These are phyloP conservation scores for Annulohypoxylon bovei DNA, from an alignment of 495 filamentous ascomycete species.

Conservation along the genomic window DNA sequence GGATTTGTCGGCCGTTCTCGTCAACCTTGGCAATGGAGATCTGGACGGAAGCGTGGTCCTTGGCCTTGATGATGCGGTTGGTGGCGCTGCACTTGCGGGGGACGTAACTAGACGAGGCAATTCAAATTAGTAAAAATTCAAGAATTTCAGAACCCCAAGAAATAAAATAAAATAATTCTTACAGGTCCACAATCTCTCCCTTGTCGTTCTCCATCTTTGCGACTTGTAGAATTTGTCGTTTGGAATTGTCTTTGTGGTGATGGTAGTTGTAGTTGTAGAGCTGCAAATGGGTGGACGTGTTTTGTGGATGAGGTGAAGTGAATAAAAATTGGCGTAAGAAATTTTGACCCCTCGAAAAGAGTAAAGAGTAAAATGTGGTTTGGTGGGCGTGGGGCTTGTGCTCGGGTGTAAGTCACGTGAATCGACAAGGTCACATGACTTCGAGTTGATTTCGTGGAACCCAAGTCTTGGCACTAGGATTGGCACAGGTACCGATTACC, in stretches of 20 bases:
- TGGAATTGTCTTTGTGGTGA: slow-evolving; percentile 15
- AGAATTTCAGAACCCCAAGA: not conserved
- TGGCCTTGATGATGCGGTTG: slow-evolving; percentile 99
- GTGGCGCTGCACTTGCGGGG: slow-evolving; percentile 97
- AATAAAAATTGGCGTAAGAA: slow-evolving; percentile 15
- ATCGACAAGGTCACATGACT: slow-evolving; percentile 24
- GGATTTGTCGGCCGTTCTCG: slow-evolving; percentile 93
- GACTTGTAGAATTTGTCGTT: slow-evolving; percentile 51
- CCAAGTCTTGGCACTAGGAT: slow-evolving; percentile 13
- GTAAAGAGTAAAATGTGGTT: slow-evolving; percentile 34
- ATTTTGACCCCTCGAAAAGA: slow-evolving; percentile 39
- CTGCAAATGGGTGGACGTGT: slow-evolving; percentile 23
- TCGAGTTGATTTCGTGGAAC: slow-evolving; percentile 50
- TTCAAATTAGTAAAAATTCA: slow-evolving; percentile 11
- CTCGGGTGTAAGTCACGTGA: slow-evolving; percentile 38
- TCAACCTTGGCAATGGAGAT: slow-evolving; percentile 77
- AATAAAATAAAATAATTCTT: slow-evolving; percentile 50
- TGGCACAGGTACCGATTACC: not conserved
- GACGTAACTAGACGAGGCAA: slow-evolving; percentile 77
- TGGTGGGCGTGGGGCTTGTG: slow-evolving; percentile 36
- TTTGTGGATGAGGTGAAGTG: slow-evolving; percentile 17
- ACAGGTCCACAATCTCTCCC: slow-evolving; percentile 99
- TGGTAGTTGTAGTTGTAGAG: slow-evolving; percentile 22
- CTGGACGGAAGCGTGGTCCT: slow-evolving; percentile 95
- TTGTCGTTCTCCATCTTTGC: slow-evolving; percentile 94